These are phyloP conservation scores for Populus alba DNA, from an alignment of 345 rosid species.

Conservation along the genomic window DNA sequence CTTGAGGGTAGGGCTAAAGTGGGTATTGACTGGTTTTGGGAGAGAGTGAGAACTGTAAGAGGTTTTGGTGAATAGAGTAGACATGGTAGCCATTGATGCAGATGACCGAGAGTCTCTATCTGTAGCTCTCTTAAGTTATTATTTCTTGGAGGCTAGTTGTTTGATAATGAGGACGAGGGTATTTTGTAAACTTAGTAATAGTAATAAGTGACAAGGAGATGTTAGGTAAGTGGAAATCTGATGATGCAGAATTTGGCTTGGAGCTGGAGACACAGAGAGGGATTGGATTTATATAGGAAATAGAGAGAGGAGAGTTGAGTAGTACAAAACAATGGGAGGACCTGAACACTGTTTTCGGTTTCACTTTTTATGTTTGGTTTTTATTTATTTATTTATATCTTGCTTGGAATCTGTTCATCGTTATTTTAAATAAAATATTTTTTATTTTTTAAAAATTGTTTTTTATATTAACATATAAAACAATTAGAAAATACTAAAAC, in stretches of 20 bases:
- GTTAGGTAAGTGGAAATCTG: background rate
- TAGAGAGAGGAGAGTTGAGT: background rate
- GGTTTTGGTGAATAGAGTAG: conserved; percentile 37
- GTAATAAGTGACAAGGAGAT: background rate
- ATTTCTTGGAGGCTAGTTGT: background rate
- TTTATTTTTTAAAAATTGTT: no score
- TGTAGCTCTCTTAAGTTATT: background rate
- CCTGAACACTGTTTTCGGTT: conserved; percentile 31
- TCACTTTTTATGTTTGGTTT: background rate
- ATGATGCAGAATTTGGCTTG: background rate
- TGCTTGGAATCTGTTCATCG: no score
- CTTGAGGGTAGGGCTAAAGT: conserved; percentile 33
- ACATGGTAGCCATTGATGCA: conserved; percentile 64
- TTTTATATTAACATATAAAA: no score
- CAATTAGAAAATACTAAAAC: no score
- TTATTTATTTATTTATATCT: background rate
- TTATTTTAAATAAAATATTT: no score
- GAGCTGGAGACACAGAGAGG: background rate
- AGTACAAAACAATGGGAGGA: conserved; percentile 22
- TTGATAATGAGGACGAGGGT: conserved; percentile 14
- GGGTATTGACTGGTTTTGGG: conserved; percentile 37
- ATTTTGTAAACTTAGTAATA: background rate
- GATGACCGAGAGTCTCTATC: background rate
- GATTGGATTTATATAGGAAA: background rate
- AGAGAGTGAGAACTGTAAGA: conserved; percentile 41